Evolutionary conservation across 1,284 basidiomycete genomes (phyloP), one percentile per base, ranked within the genome.

Genomic region (Trichosporon asahii): DNA sequence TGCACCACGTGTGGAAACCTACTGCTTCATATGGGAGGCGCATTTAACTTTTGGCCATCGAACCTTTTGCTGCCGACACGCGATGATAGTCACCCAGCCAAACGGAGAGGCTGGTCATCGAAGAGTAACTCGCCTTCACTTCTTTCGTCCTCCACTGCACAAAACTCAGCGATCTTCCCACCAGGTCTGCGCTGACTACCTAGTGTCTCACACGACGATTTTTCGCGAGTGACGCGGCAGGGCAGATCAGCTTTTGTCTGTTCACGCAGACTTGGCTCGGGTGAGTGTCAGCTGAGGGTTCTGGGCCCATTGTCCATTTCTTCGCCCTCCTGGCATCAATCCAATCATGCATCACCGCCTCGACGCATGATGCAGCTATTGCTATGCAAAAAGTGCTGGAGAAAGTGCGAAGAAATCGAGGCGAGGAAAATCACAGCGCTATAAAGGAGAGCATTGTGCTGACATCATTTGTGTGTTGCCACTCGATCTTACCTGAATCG

Each of bases 171-270:
- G 57, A 31, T 61, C 57, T 31, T 60, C 55, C 53, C 25, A 60
- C 55, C 57, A 61, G 57, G 29, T 61, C 57, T 61, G 29, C 57
- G 57, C 57, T 61, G 57, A 61, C 27, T 57, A 64, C 33, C 21
- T 23, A 37, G 35, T 25, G 33, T 37, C 27, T 64, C 63, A 33
- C 57, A 61, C 57, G 57, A 33, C 57, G 57, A 61, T 31, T 31
- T 5, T 33, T 33, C 29, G 27, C 57, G 57, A 31, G 57, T 61
- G 57, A 61, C 27, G 57, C 57, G 15, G 29, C 27, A 18, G 21
- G 57, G 23, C 29, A 31, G 7, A 61, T n/a, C 27, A 33, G 29
- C 27, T n/a, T 61, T 61, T 33, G 27, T 61, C 27, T 61, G 57
- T 61, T 12, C 15, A 18, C 18, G 57, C 57, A 61, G 57, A 61